Evolutionary conservation across 2,329 filamentous ascomycete genomes (phyloP).

Genomic region (Trichoderma simmonsii): DNA sequence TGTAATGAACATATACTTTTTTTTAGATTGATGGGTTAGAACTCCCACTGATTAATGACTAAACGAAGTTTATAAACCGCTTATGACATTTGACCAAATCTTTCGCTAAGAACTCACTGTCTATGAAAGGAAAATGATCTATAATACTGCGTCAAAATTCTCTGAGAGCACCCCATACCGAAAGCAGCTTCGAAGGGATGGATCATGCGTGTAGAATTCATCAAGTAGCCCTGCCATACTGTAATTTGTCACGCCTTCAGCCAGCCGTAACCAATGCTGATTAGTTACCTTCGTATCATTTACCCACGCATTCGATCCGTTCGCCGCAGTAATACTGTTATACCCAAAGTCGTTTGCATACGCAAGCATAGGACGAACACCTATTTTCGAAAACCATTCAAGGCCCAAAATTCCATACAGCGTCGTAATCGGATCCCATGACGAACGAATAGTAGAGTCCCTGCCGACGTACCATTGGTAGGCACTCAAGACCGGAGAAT

Average conservation of each 20-base stretch:
- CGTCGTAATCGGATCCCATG: not conserved
- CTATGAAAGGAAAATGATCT: not conserved
- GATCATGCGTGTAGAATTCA: not conserved
- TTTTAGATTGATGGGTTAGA: not conserved
- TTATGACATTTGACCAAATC: not conserved
- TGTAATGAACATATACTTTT: not conserved
- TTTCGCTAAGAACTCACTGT: not conserved
- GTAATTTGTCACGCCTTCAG: not conserved
- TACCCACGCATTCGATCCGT: slow-evolving; percentile 1
- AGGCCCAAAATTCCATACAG: not conserved
- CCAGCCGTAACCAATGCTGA: not conserved
- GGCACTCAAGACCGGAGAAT: not conserved
- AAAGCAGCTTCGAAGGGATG: not conserved
- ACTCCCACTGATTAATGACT: not conserved
- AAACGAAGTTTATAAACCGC: not conserved
- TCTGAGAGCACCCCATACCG: not conserved
- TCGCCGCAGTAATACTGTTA: not conserved
- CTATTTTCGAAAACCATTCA: not conserved
- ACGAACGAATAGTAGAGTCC: not conserved
- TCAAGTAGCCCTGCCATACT: slow-evolving; percentile 3
- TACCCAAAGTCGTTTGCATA: not conserved
- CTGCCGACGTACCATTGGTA: slow-evolving; percentile 9
- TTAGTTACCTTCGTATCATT: not conserved
- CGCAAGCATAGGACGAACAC: not conserved
- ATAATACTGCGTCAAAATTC: not conserved